Evolutionary conservation across 2,329 filamentous ascomycete species (phyloP).

Genomic region (Ophiocordyceps camponoti-floridani): DNA sequence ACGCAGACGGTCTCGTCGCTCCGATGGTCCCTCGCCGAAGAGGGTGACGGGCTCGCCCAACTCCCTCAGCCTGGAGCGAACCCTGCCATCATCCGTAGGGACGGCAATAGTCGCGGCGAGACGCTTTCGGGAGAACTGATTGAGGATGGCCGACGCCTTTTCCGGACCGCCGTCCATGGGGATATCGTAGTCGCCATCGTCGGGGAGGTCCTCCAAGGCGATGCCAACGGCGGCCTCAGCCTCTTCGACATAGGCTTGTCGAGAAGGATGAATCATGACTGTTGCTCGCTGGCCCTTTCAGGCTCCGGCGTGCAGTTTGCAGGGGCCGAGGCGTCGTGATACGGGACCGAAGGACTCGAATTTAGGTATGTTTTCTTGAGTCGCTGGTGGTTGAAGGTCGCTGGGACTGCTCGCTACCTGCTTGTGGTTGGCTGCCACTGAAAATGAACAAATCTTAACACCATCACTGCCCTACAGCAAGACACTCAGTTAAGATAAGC

Average conservation of each 20-base stretch:
- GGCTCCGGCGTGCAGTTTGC: neutral
- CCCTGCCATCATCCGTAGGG: conserved; percentile 80
- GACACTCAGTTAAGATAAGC: too few relatives aligned
- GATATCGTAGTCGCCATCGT: conserved; percentile 74
- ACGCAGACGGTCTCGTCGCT: conserved; percentile 72
- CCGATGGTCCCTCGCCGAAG: conserved; percentile 77
- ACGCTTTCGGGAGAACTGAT: conserved; percentile 81
- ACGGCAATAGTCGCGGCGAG: conserved; percentile 78
- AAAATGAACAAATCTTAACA: too few relatives aligned
- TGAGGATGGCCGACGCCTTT: conserved; percentile 68
- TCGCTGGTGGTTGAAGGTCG: too few relatives aligned
- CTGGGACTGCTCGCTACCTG: too few relatives aligned
- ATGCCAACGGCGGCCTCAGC: conserved; percentile 36
- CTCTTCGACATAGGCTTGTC: conserved; percentile 90
- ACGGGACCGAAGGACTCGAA: too few relatives aligned
- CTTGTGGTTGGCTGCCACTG: too few relatives aligned
- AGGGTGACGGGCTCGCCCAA: conserved; percentile 87
- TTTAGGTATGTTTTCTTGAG: too few relatives aligned
- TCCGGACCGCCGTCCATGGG: conserved; percentile 53
- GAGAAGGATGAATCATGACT: conserved; percentile 63
- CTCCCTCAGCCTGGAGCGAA: conserved; percentile 64
- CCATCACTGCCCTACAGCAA: too few relatives aligned
- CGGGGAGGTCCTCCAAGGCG: conserved; percentile 31
- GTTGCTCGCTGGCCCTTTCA: neutral
- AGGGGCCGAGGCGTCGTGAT: too few relatives aligned